Conservation (phyloP, 164 flowering plant genomes). For the Piper longum region DNA sequence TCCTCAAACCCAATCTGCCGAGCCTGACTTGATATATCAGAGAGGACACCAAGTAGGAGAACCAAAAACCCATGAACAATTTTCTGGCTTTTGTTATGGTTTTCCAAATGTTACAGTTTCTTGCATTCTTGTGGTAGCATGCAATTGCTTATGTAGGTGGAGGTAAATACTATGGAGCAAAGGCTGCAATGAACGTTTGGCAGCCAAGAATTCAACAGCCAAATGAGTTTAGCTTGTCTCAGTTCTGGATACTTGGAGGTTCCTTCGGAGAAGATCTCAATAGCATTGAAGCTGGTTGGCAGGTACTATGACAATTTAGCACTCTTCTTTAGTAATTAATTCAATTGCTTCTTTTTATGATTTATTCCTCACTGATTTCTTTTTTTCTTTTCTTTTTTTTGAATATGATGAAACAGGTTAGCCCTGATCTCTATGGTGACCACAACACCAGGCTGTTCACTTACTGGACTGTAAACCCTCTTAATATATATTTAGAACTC, state of each 20-base stretch:
- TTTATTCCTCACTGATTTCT: not conserved
- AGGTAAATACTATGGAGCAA: slow-evolving; percentile 85
- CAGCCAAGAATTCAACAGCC: slow-evolving; percentile 78
- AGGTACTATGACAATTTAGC: slow-evolving; percentile 23
- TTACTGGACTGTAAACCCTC: slow-evolving; percentile 82
- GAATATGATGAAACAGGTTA: slow-evolving; percentile 38
- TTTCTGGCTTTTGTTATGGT: not conserved
- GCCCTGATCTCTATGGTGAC: slow-evolving; percentile 95
- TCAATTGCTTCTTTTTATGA: not conserved
- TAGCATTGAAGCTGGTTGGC: slow-evolving; percentile 99
- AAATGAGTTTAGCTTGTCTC: slow-evolving; percentile 96
- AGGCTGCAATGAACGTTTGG: slow-evolving; percentile 96
- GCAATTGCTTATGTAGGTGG: slow-evolving; percentile 96
- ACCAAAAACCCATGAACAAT: not conserved
- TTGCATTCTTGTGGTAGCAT: slow-evolving; percentile 36
- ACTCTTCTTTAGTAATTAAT: too few species aligned
- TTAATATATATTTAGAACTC: too few species aligned
- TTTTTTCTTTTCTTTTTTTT: too few species aligned
- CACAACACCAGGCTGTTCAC: slow-evolving; percentile 83
- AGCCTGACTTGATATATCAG: slow-evolving; percentile 62
- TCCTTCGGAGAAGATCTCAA: slow-evolving; percentile 95
- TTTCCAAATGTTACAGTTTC: slow-evolving; percentile 3
- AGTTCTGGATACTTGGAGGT: slow-evolving; percentile 89
- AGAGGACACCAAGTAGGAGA: slow-evolving; percentile 82
- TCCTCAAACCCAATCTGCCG: slow-evolving; percentile 73